Evolutionary conservation across 257 asterid genomes (phyloP).

Genomic region (Ehretia macrophylla): DNA sequence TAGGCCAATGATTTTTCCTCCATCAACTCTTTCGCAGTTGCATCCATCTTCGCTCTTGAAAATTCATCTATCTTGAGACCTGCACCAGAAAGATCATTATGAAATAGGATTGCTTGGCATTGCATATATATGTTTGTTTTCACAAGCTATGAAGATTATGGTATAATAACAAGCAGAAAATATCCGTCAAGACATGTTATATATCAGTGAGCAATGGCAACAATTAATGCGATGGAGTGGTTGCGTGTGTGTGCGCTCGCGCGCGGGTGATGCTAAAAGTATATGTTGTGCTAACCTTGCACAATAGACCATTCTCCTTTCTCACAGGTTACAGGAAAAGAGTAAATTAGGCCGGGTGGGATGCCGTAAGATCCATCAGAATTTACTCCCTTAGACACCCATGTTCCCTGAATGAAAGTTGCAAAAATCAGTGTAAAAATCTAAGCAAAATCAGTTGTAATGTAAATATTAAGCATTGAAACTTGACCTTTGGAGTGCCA

Average conservation of each 20-base stretch:
- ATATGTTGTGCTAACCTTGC: slow-evolving; percentile 42
- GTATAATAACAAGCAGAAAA: too few relatives aligned
- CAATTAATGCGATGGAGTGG: too few relatives aligned
- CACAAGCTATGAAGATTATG: too few relatives aligned
- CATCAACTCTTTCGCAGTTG: slow-evolving; percentile 52
- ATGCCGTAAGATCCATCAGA: slow-evolving; percentile 88
- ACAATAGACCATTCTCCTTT: slow-evolving; percentile 87
- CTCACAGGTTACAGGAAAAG: slow-evolving; percentile 76
- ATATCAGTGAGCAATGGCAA: too few relatives aligned
- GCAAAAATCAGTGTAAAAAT: not conserved
- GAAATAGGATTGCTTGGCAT: too few relatives aligned
- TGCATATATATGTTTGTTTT: too few relatives aligned
- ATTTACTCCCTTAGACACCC: slow-evolving; percentile 88
- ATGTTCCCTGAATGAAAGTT: slow-evolving; percentile 44
- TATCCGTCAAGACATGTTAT: too few relatives aligned
- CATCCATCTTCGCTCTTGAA: slow-evolving; percentile 74
- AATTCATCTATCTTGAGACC: slow-evolving; percentile 64
- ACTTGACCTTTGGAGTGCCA: slow-evolving; percentile 75
- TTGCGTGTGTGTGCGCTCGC: too few relatives aligned
- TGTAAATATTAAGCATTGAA: not conserved
- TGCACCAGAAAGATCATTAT: slow-evolving; percentile 9
- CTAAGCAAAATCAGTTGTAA: too few relatives aligned
- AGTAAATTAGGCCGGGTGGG: slow-evolving; percentile 63
- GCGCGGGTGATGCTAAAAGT: too few relatives aligned
- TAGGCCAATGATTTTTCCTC: slow-evolving; percentile 70